Base-by-base conservation (phyloP, 208 protist species). In the Leishmania tropica region DNA sequence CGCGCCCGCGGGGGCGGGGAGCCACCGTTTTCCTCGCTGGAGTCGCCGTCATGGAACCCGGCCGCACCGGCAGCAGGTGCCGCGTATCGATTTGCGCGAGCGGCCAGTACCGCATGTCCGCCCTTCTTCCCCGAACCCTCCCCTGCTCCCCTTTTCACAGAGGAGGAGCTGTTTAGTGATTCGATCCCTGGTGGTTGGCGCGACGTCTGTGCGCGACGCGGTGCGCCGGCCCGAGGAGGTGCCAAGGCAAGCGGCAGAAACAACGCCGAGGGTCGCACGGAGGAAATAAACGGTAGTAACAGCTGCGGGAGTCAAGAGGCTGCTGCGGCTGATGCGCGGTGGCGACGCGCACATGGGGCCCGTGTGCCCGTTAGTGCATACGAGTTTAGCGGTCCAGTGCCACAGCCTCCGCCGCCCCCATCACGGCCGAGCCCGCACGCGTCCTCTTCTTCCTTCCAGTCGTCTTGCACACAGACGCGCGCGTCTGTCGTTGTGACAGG, bases 351-450 rank as follows among this genome's bases (percentile, higher is more conserved):
- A 8, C 92, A 95, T 76, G 90, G 92, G 40, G 62, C 74, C 5
- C 90, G 90, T 5, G 92, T 95, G 70, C 92, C 92, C 8, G 80
- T 95, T 19, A 95, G 92, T 68, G 92, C 87, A 19, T 95, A 95
- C 87, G 87, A 77, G 11, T 54, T 47, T 47, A n/a, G 31, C 56
- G 67, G 78, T 15, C 75, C 78, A 7, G 65, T 83, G 21, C 84
- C 62, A 8, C 76, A 40, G 3, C 76, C 54, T 17, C 4, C 42
- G 64, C 4, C 47, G 47, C 31, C 15, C 37, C 28, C 64, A 21
- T 13, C 76, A n/a, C 21, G 35, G 47, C 24, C 31, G 65, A 17
- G 31, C 11, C 67, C 65, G 67, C 24, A 37, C 28, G 37, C 40
- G 15, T 28, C 78, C 15, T 28, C 45, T 31, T n/a, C 13, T 17